phyloP scores from a whole-genome alignment of 306 rosid genomes.

The Carpinus viminea region DNA sequence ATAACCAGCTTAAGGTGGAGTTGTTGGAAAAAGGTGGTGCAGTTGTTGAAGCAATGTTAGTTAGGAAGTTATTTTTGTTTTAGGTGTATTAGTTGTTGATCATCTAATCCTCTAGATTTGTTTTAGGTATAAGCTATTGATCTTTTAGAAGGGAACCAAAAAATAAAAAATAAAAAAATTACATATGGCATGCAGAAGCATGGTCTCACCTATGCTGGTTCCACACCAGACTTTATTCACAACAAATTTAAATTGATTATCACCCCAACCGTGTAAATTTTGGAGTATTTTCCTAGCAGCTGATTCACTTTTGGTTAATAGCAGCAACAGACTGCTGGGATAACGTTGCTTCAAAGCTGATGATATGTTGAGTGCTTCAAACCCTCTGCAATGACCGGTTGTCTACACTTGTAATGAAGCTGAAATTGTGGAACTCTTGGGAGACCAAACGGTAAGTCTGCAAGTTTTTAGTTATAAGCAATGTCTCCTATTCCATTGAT shows the following conservation, averaged over 20 bases:
- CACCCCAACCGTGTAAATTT: neutral
- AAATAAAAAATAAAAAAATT: neutral
- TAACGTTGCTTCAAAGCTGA: neutral
- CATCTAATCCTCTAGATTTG: neutral
- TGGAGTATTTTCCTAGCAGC: neutral
- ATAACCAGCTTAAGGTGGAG: slow-evolving; percentile 27
- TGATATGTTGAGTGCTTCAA: neutral
- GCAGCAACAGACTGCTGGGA: neutral
- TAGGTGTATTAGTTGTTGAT: slow-evolving; percentile 8
- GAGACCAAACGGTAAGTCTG: too few relatives aligned
- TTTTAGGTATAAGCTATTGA: neutral
- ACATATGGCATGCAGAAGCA: neutral
- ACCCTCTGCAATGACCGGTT: too few relatives aligned
- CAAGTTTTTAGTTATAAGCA: too few relatives aligned
- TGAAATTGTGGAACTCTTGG: too few relatives aligned
- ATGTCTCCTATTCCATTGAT: too few relatives aligned
- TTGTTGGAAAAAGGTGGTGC: slow-evolving; percentile 30
- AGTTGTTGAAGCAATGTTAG: slow-evolving; percentile 28
- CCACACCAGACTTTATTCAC: slow-evolving; percentile 6
- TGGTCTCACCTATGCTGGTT: neutral
- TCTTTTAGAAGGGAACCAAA: neutral
- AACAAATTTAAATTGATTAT: neutral
- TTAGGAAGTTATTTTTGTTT: neutral
- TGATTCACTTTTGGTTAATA: neutral
- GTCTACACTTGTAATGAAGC: too few relatives aligned